Evolutionary conservation across 441 rosid species (phyloP), one percentile per base, ranked within the genome.

Genomic region (Pelargonium australe): DNA sequence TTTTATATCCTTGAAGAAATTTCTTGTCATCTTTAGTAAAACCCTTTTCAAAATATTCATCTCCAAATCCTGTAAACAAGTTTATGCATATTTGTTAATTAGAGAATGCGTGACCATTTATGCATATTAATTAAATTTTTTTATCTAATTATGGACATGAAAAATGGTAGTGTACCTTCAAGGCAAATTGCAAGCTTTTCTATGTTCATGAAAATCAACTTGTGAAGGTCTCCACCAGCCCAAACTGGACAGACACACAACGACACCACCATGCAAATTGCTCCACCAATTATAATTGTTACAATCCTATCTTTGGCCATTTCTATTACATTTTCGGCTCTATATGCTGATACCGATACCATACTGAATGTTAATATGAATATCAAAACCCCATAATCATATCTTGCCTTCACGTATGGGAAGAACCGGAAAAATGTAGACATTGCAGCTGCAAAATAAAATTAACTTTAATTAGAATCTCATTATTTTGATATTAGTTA

Each of bases 191-290:
- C 96, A 4, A 92, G 89, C 78, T 87, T 92, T 47, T 79, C 88
- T 23, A 92, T 72, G 67, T 87, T 90, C 64, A 77, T 74, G 67
- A 80, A 84, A 41, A 85, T 70, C 66, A 81, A 73, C 19, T 80
- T 78, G 72, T 90, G 92, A 78, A 92, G 94, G 77, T 90, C 93
- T 85, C 87, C 84, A 20, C 98, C 98, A 44, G 96, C 96, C 98
- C 98, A 92, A 0, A 88, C 93, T 0, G 98, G 98, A 72, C 81
- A 87, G 34, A 90, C 61, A 53, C 80, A 87, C 10, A 87, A 77
- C 37, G 92, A 81, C 23, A 90, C 75, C 66, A 90, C 60, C 31
- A 89, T 84, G 76, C 98, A 90, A 0, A 76, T 76, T 10, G 87
- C 79, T 69, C 87, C 93, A 31, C 98, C 98, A 0, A 92, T 77